A percentile compares a stretch with the other conserved stretches of the same genome.
phyloP scores from a whole-genome alignment of 2,329 filamentous ascomycete species.

The Calonectria crousiana region DNA sequence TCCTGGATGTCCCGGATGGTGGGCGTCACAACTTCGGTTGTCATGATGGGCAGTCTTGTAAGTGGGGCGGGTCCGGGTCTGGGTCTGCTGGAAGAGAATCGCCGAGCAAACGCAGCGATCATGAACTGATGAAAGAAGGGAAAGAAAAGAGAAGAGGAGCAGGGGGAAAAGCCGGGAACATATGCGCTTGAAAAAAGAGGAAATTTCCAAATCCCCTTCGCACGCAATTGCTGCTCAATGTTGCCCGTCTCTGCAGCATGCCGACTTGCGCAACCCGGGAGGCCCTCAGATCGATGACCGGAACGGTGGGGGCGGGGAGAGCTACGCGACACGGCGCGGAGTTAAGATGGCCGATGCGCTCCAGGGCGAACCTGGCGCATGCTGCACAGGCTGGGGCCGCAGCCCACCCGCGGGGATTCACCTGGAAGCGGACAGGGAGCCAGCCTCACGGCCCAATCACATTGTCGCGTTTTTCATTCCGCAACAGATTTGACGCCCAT shows the following conservation, averaged over 20 bases:
- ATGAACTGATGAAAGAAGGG: neutral
- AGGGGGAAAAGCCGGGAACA: neutral
- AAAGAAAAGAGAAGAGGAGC: neutral
- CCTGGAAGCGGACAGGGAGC: neutral
- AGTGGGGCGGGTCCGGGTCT: neutral
- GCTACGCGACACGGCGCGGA: neutral
- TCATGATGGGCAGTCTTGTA: slow-evolving; percentile 16
- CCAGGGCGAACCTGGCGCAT: neutral
- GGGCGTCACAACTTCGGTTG: slow-evolving; percentile 16
- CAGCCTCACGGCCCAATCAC: neutral
- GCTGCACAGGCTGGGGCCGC: neutral
- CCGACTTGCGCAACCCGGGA: slow-evolving; percentile 7
- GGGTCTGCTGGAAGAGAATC: neutral
- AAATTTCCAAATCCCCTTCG: neutral
- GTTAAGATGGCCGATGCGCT: neutral
- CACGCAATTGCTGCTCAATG: neutral
- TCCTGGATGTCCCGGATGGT: slow-evolving; percentile 23
- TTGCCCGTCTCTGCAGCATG: neutral
- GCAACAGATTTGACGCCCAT: neutral
- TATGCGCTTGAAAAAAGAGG: neutral
- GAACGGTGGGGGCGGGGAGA: slow-evolving; percentile 28
- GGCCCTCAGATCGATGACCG: slow-evolving; percentile 19
- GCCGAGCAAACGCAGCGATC: neutral
- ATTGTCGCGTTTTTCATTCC: neutral
- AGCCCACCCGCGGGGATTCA: neutral